These are phyloP conservation scores for Micromonas pusilla DNA, from an alignment of 139 green algal genomes.

Conservation along the genomic window DNA sequence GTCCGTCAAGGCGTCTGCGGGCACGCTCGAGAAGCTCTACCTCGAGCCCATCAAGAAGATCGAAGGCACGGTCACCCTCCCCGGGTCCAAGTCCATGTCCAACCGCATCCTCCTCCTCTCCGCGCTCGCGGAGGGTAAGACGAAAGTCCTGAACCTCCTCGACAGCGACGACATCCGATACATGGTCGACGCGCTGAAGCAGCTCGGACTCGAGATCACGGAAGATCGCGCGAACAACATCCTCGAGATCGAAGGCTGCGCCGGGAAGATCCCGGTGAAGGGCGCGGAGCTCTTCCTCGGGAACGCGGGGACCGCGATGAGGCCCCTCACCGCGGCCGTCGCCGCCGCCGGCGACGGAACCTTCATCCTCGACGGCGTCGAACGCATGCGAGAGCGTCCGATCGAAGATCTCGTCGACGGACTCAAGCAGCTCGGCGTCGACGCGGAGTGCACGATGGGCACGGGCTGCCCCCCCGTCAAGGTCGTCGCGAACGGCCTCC, in stretches of 20 bases:
- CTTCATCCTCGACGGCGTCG: constrained; percentile 82
- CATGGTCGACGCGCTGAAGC: constrained; percentile 82
- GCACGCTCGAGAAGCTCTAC: constrained; percentile 35
- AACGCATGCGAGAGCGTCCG: constrained; percentile 89
- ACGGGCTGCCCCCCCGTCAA: constrained; percentile 92
- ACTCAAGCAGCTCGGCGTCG: constrained; percentile 80
- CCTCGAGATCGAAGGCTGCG: constrained; percentile 60
- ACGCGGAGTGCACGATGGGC: constrained; percentile 81
- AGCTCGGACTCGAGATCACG: constrained; percentile 74
- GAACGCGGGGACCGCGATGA: constrained; percentile 97
- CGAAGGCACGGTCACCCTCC: constrained; percentile 60
- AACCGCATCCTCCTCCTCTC: constrained; percentile 94
- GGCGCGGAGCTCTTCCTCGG: constrained; percentile 81
- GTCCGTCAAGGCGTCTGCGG: background rate
- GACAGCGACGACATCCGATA: constrained; percentile 93
- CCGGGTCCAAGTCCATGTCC: constrained; percentile 93
- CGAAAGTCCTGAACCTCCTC: constrained; percentile 78
- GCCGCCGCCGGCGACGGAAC: constrained; percentile 71
- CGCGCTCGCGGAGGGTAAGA: constrained; percentile 78
- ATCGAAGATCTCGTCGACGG: constrained; percentile 65
- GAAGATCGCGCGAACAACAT: constrained; percentile 62
- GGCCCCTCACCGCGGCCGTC: constrained; percentile 91
- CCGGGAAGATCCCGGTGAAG: constrained; percentile 64
- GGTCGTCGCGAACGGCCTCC: constrained; percentile 72
- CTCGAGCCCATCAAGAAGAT: constrained; percentile 48